Evolutionary conservation across 257 asterid genomes (phyloP), one percentile per base, ranked within the genome.

Genomic region (Penstemon eatonii): DNA sequence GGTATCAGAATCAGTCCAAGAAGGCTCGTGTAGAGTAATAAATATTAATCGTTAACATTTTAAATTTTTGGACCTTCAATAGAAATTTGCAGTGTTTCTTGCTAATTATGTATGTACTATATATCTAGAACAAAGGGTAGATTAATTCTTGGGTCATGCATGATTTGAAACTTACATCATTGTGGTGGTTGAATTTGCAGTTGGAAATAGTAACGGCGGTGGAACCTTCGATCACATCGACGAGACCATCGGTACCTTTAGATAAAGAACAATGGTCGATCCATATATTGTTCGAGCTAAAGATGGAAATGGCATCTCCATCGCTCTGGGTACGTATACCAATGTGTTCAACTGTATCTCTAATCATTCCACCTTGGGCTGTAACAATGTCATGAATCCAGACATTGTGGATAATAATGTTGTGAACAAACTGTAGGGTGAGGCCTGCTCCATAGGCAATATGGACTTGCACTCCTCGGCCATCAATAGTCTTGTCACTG

Each of bases 141-240:
- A 25, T 25, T 25, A 25, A 25, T 25, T 25, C 13, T 60, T 11
- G 4, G 56, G 36, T 56, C 40, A 33, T 42, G 8, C 55, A 42
- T 62, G 18, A 62, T 12, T 49, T 18, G 4, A 8, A 55, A 73
- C 91, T 82, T 81, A 87, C 96, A 49, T 81, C 83, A 56, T 91
- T 82, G 42, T 91, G 97, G 66, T 88, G 78, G 81, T 89, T 89
- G 81, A 91, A 91, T 72, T 91, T 89, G 88, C 95, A 87, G 81
- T 89, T 89, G 60, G 97, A 91, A 70, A 91, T 82, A 68, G 97
- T 91, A 56, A 91, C 66, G 7, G 97, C 97, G 0, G 96, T 91
- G 57, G 97, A 91, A n/a, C 86, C 97, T 80, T 79, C 80, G 53
- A 91, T 81, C 44, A 84, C 97, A 53, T 90, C 96, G 10, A 89